Evolutionary conservation across 2,329 filamentous ascomycete species (phyloP).

Genomic region (Monosporascus sp.): DNA sequence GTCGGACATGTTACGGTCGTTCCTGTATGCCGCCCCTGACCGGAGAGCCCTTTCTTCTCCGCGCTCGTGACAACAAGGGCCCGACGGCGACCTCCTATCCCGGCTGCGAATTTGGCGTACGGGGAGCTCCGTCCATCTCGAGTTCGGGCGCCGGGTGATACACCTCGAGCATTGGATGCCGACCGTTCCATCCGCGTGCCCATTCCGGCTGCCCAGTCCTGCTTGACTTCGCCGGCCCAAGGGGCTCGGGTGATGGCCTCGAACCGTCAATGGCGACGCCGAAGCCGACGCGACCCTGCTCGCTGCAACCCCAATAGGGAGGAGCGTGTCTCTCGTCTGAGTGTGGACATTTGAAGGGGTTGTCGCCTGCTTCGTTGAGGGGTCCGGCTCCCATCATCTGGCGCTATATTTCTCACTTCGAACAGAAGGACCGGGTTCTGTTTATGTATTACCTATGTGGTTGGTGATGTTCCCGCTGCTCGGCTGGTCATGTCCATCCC

Average conservation of each 20-base stretch:
- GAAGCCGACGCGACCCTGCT: constrained; percentile 1
- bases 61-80: constrained; percentile 11
- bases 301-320: constrained; percentile 8
- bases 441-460: no score
- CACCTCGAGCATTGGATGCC: constrained; percentile 12
- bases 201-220: neutral
- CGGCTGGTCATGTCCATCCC: no score
- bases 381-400: no score
- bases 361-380: no score
- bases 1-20: neutral
- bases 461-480: no score
- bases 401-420: no score
- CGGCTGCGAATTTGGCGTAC: constrained; percentile 6
- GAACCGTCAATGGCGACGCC: neutral
- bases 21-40: neutral
- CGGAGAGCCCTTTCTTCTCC: constrained; percentile 6
- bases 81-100: constrained; percentile 16
- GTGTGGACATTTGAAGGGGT: constrained; percentile 1
- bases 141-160: constrained; percentile 16
- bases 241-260: neutral
- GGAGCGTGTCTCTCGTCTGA: constrained; percentile 4
- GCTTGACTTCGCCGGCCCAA: neutral
- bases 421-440: no score
- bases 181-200: no score
- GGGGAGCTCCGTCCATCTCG: constrained; percentile 11